Base-by-base conservation (phyloP, 2,329 filamentous ascomycete species). In the Aspergillus sp. region DNA sequence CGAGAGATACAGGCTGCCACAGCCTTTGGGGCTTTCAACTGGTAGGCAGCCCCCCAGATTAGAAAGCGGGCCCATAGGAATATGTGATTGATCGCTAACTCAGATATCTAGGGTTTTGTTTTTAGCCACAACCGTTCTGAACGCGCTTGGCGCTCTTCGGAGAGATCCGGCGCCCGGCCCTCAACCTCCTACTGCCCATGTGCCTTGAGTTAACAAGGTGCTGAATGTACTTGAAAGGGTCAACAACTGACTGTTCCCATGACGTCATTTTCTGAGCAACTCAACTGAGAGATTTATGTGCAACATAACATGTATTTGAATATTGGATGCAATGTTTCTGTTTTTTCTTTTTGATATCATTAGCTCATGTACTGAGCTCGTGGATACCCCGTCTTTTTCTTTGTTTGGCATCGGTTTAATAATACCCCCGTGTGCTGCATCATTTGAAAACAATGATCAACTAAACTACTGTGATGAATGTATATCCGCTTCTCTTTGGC, bases 1-100 rank as follows among this genome's bases (percentile, higher is more conserved):
- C 78, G 80, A 44, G 77, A 83, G 11, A 76, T 83, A 8, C 85
- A 89, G 74, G 80, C 79, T 15, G 77, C 76, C 5, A 74, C 75
- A 17, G 77, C 78, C 3, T 80, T 82, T 67, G 78, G 71, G 0
- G 74, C 78, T 43, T 78, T 81, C 70, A 68, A 81, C 68, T 76
- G 81, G 77, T 78, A 66, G 66, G 73, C 68, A 22, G 13, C 22
- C 20, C 20, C 22, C 20, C 12, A 26, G 22, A 24, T 13, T 48
- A 38, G 30, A 24, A 34, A 34, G 13, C 13, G 24, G 18, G 5
- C 32, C 42, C 34, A 26, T 32, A 48, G 9, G 13, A 18, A 18
- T 15, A 36, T 36, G 34, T n/a, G 26, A 13, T 39, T 36, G 30
- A 13, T 39, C 39, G 20, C 53, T 64, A 38, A 66, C 48, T 36